Conservation (phyloP, 192 early-diverging fungal species). For the Thamnidium elegans region DNA sequence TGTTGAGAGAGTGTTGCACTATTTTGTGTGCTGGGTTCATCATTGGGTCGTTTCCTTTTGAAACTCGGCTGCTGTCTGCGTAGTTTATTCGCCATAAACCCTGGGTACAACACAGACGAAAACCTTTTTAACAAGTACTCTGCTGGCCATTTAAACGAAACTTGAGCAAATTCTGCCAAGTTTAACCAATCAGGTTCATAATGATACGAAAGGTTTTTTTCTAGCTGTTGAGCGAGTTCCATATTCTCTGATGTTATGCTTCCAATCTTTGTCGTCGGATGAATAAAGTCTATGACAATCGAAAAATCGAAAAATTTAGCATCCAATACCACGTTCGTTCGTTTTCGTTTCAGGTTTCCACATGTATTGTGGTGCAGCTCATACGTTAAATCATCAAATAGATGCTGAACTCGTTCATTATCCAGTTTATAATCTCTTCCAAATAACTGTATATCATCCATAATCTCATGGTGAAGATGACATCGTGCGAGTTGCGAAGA, state of each 20-base stretch:
- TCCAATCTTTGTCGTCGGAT: not conserved
- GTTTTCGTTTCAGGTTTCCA: not conserved
- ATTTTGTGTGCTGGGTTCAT: not conserved
- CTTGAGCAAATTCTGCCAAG: conserved; percentile 4
- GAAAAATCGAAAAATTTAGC: not conserved
- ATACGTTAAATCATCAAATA: conserved; percentile 6
- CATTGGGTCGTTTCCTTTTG: not conserved
- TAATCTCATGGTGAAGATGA: conserved; percentile 7
- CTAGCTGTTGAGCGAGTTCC: not conserved
- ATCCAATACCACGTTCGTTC: not conserved
- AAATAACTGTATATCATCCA: conserved; percentile 15
- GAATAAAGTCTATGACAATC: conserved; percentile 7
- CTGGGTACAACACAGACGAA: conserved; percentile 1
- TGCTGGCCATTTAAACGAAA: not conserved
- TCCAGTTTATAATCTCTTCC: not conserved
- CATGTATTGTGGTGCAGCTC: not conserved
- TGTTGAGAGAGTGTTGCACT: too few species aligned
- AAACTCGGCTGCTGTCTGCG: not conserved
- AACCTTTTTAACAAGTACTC: not conserved
- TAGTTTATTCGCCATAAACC: conserved; percentile 1
- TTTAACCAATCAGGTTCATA: not conserved
- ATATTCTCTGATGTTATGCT: not conserved
- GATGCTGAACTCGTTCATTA: not conserved
- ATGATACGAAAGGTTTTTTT: not conserved
- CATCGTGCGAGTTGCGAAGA: conserved; percentile 16